These are phyloP conservation scores for Pythium apleroticum DNA, from an alignment of 352 stramenopile species.

Conservation along the genomic window DNA sequence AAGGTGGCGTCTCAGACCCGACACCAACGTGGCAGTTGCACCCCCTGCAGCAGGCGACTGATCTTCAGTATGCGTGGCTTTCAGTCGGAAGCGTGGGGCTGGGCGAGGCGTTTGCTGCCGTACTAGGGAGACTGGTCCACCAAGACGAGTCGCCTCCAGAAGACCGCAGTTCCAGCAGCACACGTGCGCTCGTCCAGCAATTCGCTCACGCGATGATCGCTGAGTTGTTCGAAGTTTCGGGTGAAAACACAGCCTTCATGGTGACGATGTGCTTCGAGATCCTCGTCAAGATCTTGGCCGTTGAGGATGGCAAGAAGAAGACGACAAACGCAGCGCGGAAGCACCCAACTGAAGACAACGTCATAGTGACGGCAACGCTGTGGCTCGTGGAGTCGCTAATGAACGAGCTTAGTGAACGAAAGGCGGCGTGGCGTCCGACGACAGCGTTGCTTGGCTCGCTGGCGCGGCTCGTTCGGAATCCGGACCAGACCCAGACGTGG, in stretches of 20 bases:
- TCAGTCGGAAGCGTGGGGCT: constrained; percentile 6
- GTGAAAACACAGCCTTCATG: background rate
- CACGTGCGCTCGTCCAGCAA: background rate
- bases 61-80: constrained; percentile 16
- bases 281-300: constrained; percentile 27
- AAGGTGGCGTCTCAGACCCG: background rate
- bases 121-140: background rate
- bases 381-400: constrained; percentile 48
- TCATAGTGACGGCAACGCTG: constrained; percentile 34
- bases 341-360: background rate
- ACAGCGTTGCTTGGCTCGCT: constrained; percentile 37
- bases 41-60: background rate
- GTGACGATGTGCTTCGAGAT: constrained; percentile 38
- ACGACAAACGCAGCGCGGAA: constrained; percentile 18
- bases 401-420: constrained; percentile 18
- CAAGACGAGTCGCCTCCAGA: constrained; percentile 1
- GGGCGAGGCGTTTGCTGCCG: background rate
- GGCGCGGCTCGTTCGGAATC: constrained; percentile 36
- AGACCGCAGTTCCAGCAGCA: background rate
- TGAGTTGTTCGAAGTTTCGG: constrained; percentile 4
- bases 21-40: background rate
- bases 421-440: constrained; percentile 35
- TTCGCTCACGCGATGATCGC: constrained; percentile 23
- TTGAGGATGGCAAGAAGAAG: constrained; percentile 17
- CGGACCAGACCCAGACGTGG: constrained; percentile 40